Conservation (phyloP, 2,329 filamentous ascomycete genomes). For the Mycocentrospora acerina region DNA sequence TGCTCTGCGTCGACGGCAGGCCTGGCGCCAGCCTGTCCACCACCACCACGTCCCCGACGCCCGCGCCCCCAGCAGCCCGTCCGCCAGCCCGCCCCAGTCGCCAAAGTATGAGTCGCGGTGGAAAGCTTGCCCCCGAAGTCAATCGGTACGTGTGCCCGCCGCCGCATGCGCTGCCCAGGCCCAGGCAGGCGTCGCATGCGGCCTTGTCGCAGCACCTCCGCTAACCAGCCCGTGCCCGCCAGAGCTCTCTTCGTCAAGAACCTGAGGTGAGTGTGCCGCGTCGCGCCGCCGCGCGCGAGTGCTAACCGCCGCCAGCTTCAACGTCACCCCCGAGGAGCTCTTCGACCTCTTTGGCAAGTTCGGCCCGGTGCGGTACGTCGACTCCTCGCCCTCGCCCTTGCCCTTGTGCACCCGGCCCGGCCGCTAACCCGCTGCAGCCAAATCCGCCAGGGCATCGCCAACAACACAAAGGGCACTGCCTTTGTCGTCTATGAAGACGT, state of each 20-base stretch:
- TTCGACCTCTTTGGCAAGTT: slow-evolving; percentile 99
- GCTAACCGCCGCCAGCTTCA: slow-evolving; percentile 68
- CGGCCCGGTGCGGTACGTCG: slow-evolving; percentile 82
- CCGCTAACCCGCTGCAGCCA: slow-evolving; percentile 62
- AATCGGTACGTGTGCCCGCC: slow-evolving; percentile 71
- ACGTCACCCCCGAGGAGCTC: slow-evolving; percentile 95
- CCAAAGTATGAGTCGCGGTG: slow-evolving; percentile 88
- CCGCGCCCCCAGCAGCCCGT: slow-evolving; percentile 23
- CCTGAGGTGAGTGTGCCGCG: slow-evolving; percentile 68
- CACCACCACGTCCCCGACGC: slow-evolving; percentile 8
- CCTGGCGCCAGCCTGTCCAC: slow-evolving; percentile 4
- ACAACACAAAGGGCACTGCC: slow-evolving; percentile 95
- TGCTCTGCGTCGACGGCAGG: too few species aligned
- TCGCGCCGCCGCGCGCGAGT: not conserved
- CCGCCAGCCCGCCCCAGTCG: slow-evolving; percentile 23
- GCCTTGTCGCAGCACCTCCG: slow-evolving; percentile 30
- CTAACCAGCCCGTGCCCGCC: slow-evolving; percentile 26
- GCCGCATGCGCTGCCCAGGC: slow-evolving; percentile 15
- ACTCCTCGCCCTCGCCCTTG: slow-evolving; percentile 12
- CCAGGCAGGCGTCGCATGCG: slow-evolving; percentile 15
- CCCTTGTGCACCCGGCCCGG: slow-evolving; percentile 2
- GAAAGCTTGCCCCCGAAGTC: slow-evolving; percentile 98
- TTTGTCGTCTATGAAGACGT: slow-evolving; percentile 99
- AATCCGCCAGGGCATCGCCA: slow-evolving; percentile 96
- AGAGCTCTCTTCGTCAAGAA: slow-evolving; percentile 99